A percentile compares a stretch with the other conserved stretches of the same genome.
Conservation (phyloP, 352 stramenopile species). For the Pythium insidiosum region DNA sequence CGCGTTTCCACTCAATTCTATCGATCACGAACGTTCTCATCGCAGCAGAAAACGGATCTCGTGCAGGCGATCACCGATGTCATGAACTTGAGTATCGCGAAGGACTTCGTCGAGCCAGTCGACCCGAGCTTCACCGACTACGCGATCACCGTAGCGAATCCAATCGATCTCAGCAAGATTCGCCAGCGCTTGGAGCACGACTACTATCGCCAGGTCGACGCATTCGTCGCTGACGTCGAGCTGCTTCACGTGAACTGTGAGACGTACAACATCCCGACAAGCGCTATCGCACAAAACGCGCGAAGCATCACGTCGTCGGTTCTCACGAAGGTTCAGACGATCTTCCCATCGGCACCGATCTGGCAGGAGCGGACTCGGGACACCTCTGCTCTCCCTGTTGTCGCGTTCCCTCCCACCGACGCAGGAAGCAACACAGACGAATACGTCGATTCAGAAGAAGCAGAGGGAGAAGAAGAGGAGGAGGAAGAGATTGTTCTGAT, state of each 20-base stretch:
- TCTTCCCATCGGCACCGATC: conserved; percentile 40
- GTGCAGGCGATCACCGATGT: conserved; percentile 50
- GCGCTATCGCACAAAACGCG: conserved; percentile 74
- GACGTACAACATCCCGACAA: conserved; percentile 79
- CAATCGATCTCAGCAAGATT: conserved; percentile 81
- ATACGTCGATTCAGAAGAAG: conserved; percentile 2
- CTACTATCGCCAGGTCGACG: conserved; percentile 84
- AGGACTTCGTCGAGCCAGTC: conserved; percentile 78
- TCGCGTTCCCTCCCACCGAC: conserved; percentile 46
- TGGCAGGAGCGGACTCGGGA: no score
- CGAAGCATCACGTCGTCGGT: conserved; percentile 56
- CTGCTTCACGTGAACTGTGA: conserved; percentile 74
- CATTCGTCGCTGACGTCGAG: conserved; percentile 68
- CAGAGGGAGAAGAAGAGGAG: neutral
- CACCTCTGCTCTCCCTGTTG: conserved; percentile 2
- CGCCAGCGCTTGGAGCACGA: conserved; percentile 41
- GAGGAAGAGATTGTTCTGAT: neutral
- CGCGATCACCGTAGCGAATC: conserved; percentile 72
- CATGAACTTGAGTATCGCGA: conserved; percentile 60
- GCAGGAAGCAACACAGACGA: conserved; percentile 29
- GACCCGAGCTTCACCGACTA: conserved; percentile 73
- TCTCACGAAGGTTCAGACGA: conserved; percentile 44
- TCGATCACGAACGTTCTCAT: conserved; percentile 40
- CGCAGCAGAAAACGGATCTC: conserved; percentile 33
- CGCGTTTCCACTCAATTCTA: conserved; percentile 29